Conservation (phyloP, 179 eudicot genomes). For the Beta corolliflora region DNA sequence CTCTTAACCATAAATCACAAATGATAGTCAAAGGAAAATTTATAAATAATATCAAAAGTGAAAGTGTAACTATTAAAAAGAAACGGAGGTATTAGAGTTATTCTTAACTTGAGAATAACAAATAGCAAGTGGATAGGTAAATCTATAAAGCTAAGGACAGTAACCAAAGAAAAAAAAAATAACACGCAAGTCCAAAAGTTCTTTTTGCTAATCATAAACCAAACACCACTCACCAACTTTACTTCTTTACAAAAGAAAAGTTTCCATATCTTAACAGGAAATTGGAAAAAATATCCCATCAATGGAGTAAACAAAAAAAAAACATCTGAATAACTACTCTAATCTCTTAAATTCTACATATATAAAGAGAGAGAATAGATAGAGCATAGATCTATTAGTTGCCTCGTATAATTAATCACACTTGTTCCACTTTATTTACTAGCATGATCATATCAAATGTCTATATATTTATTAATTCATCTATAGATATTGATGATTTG, state of each 20-base stretch:
- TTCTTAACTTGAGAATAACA: too few relatives aligned
- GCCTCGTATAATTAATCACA: neutral
- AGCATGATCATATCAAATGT: neutral
- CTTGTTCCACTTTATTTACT: conserved; percentile 17
- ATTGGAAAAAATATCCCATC: neutral
- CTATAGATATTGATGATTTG: neutral
- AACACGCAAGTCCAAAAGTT: conserved; percentile 11
- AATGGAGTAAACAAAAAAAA: neutral
- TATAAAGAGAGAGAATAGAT: conserved; percentile 6
- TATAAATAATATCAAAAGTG: too few relatives aligned
- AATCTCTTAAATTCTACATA: conserved; percentile 29
- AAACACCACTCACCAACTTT: conserved; percentile 26
- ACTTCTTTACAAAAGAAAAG: conserved; percentile 24
- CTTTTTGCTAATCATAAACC: conserved; percentile 10
- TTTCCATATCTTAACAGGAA: conserved; percentile 21
- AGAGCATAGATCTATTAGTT: neutral
- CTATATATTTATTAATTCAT: neutral
- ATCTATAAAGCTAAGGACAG: neutral
- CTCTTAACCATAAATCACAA: too few relatives aligned
- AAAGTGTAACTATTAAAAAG: too few relatives aligned
- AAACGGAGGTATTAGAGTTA: too few relatives aligned
- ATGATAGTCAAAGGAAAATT: too few relatives aligned
- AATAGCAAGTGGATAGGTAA: neutral
- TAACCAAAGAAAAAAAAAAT: neutral
- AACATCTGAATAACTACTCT: conserved; percentile 1